Conservation (phyloP, 2,329 filamentous ascomycete genomes). For the Cadophora sp. region DNA sequence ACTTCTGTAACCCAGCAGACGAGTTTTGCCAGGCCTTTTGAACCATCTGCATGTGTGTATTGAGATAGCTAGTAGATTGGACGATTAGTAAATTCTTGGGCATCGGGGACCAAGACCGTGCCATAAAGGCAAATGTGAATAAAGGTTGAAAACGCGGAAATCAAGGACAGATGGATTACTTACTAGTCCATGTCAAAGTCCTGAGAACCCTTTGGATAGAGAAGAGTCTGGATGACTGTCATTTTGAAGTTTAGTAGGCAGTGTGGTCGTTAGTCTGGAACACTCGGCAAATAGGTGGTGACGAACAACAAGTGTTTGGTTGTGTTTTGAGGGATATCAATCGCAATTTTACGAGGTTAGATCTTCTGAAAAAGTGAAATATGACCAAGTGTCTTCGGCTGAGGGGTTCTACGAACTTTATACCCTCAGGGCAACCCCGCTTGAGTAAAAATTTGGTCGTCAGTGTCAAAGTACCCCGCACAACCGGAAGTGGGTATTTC, state of each 20-base stretch:
- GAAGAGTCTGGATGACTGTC: constrained; percentile 16
- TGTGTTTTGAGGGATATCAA: not conserved
- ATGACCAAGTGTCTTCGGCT: not conserved
- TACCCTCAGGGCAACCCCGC: not conserved
- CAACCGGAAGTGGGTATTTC: constrained; percentile 9
- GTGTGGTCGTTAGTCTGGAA: not conserved
- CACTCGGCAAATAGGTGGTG: not conserved
- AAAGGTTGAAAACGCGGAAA: not conserved
- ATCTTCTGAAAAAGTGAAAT: not conserved
- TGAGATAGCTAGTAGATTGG: constrained; percentile 15
- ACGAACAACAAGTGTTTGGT: not conserved
- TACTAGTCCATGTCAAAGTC: constrained; percentile 23
- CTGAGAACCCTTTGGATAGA: constrained; percentile 20
- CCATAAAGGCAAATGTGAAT: not conserved
- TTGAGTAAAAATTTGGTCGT: not conserved
- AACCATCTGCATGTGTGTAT: constrained; percentile 18
- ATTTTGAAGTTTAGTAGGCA: not conserved
- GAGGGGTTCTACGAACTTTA: not conserved
- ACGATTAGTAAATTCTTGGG: not conserved
- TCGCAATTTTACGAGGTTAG: not conserved
- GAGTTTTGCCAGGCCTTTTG: constrained; percentile 13
- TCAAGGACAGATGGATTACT: not conserved
- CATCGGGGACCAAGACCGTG: not conserved
- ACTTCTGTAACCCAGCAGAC: constrained; percentile 5
- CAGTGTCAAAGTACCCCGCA: not conserved